These are phyloP conservation scores for Saprolegnia parasitica DNA, from an alignment of 352 stramenopile genomes.

Conservation along the genomic window DNA sequence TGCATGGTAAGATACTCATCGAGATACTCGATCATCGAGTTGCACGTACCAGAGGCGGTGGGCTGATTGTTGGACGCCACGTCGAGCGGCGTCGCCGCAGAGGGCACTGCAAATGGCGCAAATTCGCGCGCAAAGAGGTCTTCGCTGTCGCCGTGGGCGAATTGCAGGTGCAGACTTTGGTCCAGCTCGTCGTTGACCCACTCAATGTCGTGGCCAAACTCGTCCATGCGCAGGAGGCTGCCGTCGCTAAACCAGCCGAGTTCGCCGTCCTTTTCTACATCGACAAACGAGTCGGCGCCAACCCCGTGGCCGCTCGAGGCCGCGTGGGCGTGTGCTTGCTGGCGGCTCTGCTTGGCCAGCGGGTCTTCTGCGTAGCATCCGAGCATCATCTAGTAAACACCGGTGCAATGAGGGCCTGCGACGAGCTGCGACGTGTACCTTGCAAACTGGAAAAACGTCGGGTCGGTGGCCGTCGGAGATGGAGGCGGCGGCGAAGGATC, in stretches of 20 bases:
- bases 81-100: constrained; percentile 12
- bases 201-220: constrained; percentile 73
- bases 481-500: too few relatives aligned
- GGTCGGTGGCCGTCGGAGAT: too few relatives aligned
- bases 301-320: constrained; percentile 1
- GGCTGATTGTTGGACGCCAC: constrained; percentile 19
- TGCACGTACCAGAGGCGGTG: constrained; percentile 21
- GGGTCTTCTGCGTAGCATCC: constrained; percentile 29
- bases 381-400: constrained; percentile 20
- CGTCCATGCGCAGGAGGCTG: constrained; percentile 67
- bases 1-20: background rate
- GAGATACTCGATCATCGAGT: background rate
- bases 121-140: constrained; percentile 60
- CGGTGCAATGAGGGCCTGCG: background rate
- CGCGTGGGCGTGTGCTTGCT: constrained; percentile 19
- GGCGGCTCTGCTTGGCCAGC: constrained; percentile 26
- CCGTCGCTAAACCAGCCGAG: constrained; percentile 72
- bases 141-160: constrained; percentile 34
- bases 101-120: constrained; percentile 40
- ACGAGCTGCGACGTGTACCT: background rate
- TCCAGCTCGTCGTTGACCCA: constrained; percentile 76
- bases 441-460: background rate
- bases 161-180: constrained; percentile 51
- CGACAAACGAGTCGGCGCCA: constrained; percentile 23
- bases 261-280: constrained; percentile 22